Evolutionary conservation across 306 rosid genomes (phyloP).

Genomic region (Quercus suber): DNA sequence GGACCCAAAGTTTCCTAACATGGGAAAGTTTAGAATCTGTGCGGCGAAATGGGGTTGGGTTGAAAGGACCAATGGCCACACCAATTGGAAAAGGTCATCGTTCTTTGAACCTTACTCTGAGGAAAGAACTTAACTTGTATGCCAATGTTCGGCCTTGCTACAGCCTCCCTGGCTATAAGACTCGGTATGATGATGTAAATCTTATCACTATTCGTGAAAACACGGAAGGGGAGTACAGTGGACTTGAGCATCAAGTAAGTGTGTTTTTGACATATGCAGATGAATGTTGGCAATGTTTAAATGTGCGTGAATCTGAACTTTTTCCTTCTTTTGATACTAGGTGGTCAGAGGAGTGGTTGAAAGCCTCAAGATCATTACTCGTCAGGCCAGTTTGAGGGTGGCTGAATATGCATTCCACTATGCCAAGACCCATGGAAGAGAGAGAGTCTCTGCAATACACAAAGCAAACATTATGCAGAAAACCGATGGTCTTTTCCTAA

Average conservation of each 20-base stretch:
- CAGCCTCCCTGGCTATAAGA: conserved; percentile 94
- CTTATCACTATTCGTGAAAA: conserved; percentile 98
- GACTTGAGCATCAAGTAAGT: conserved; percentile 98
- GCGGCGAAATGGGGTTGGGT: conserved; percentile 70
- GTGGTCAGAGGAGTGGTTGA: conserved; percentile 99
- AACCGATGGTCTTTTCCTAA: conserved; percentile 94
- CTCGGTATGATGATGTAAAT: conserved; percentile 82
- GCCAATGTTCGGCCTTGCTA: conserved; percentile 98
- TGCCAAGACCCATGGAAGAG: conserved; percentile 91
- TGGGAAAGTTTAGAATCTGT: conserved; percentile 99
- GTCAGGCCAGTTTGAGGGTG: conserved; percentile 96
- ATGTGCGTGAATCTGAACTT: conserved; percentile 16
- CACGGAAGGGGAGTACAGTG: conserved; percentile 97
- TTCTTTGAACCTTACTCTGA: conserved; percentile 90
- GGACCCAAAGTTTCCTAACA: conserved; percentile 91
- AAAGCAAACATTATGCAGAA: conserved; percentile 99
- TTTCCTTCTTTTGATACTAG: conserved; percentile 40
- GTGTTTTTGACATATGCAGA: not conserved
- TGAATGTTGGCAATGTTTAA: conserved; percentile 6
- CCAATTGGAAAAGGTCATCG: conserved; percentile 99
- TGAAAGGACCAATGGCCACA: conserved; percentile 99
- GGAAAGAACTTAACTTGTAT: conserved; percentile 92
- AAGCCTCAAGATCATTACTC: conserved; percentile 97
- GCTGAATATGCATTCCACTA: conserved; percentile 99
- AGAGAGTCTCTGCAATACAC: conserved; percentile 97